phyloP scores from a whole-genome alignment of 2,329 filamentous ascomycete genomes.

The Fusarium lateritium region DNA sequence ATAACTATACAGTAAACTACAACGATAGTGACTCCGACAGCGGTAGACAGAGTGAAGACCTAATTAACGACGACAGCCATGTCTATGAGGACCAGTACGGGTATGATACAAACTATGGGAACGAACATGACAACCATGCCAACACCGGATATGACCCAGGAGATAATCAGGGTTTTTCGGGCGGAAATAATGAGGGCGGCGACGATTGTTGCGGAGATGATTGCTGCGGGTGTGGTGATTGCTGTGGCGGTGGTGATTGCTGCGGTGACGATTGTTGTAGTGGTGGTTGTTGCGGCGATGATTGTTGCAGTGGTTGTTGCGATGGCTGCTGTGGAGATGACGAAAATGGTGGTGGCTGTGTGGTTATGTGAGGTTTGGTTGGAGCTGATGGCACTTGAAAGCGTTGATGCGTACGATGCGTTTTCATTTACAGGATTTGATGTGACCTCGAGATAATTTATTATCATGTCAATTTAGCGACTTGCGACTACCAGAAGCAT shows the following conservation, averaged over 20 bases:
- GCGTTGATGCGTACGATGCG: too few relatives aligned
- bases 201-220: neutral
- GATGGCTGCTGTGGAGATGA: conserved; percentile 1
- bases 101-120: neutral
- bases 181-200: neutral
- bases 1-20: neutral
- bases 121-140: neutral
- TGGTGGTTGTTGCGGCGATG: too few relatives aligned
- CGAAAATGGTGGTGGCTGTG: conserved; percentile 5
- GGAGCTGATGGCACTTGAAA: too few relatives aligned
- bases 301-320: neutral
- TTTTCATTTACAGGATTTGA: too few relatives aligned
- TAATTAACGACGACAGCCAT: neutral
- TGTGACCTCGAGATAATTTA: too few relatives aligned
- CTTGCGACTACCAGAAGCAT: too few relatives aligned
- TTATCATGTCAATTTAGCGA: too few relatives aligned
- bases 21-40: neutral
- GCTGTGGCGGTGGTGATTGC: neutral
- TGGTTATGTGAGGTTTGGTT: conserved; percentile 12
- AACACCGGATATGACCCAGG: neutral
- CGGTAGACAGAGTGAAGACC: neutral
- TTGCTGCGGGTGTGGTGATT: neutral
- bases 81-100: neutral
- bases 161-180: neutral
- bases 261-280: too few relatives aligned